Evolutionary conservation across 148 eudicot genomes (phyloP), one percentile per base, ranked within the genome.

Genomic region (Camellia japonica): DNA sequence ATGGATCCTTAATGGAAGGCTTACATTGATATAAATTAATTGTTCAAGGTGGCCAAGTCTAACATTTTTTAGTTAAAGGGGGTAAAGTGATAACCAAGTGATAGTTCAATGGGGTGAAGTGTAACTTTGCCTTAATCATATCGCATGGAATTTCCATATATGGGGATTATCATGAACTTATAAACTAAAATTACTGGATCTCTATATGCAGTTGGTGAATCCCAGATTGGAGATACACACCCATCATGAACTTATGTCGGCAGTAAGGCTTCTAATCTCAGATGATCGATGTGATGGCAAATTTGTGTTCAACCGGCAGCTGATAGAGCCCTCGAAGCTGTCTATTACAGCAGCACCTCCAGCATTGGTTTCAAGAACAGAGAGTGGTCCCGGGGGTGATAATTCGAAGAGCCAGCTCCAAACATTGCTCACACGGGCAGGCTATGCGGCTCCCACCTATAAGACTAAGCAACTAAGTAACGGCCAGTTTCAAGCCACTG

Each of bases 341-440:
- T 78, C 87, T 3, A 30, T 80, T 77, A 76, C 84, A 70, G 80
- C 88, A 42, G 19, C 87, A 54, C 74, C 83, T 18, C 86, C 86
- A 10, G 80, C 87, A 23, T 52, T 84, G 10, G 51, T 79, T 66
- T 89, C 91, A 20, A 89, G 91, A 76, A 86, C 83, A 68, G 91
- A 86, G 83, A 90, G 95, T 81, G 97, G 97, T 41, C 97, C 99
- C 2, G 99, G 99, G 60, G 99, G 97, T 76, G 97, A 95, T 84
- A 93, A 95, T 80, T 83, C 99, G 5, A 95, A 95, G 88, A 90
- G 97, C 80, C 94, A 91, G 85, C 90, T 95, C 59, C 99, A 95
- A 86, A 95, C 97, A 6, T 73, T 95, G 82, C 87, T 93, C 42
- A 82, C 97, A 6, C 91, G 99, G 81, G 94, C 97, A 12, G 99